phyloP scores from a whole-genome alignment of 177 flowering plant species.

The Vitis hybrid region DNA sequence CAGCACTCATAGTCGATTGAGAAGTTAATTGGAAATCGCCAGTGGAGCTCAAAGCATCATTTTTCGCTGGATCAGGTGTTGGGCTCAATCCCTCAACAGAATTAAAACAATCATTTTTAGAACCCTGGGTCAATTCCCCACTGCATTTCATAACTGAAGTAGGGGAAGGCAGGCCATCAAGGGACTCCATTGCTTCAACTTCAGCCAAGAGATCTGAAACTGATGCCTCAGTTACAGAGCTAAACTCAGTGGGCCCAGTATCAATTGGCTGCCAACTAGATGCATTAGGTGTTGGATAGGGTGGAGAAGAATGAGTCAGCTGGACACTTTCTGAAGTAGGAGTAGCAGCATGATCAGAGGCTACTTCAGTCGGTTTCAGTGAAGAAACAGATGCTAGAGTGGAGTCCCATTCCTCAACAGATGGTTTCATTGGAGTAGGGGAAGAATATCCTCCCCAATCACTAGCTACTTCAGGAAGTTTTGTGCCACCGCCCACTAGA shows the following conservation, averaged over 20 bases:
- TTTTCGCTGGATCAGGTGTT: conserved; percentile 32
- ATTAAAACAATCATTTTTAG: conserved; percentile 42
- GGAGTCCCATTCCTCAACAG: conserved; percentile 42
- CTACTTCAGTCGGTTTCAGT: conserved; percentile 27
- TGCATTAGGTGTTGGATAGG: conserved; percentile 25
- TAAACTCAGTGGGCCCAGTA: conserved; percentile 38
- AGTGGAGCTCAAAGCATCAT: conserved; percentile 43
- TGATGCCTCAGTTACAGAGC: conserved; percentile 35
- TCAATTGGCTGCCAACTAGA: conserved; percentile 38
- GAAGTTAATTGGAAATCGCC: conserved; percentile 29
- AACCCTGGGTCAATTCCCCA: conserved; percentile 26
- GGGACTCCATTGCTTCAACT: conserved; percentile 67
- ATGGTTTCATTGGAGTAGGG: conserved; percentile 33
- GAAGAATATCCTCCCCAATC: conserved; percentile 44
- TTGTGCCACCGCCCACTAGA: conserved; percentile 28
- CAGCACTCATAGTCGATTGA: conserved; percentile 21
- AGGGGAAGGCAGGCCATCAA: conserved; percentile 42
- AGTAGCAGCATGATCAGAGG: conserved; percentile 26
- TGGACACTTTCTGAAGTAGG: conserved; percentile 28
- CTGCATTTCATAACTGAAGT: conserved; percentile 45
- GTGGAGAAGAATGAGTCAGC: conserved; percentile 27
- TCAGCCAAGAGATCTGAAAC: conserved; percentile 53
- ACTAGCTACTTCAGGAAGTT: conserved; percentile 25
- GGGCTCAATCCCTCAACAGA: conserved; percentile 45
- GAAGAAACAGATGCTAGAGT: conserved; percentile 31